These are phyloP conservation scores for Cudoniella acicularis DNA, from an alignment of 495 filamentous ascomycete species.

Conservation along the genomic window DNA sequence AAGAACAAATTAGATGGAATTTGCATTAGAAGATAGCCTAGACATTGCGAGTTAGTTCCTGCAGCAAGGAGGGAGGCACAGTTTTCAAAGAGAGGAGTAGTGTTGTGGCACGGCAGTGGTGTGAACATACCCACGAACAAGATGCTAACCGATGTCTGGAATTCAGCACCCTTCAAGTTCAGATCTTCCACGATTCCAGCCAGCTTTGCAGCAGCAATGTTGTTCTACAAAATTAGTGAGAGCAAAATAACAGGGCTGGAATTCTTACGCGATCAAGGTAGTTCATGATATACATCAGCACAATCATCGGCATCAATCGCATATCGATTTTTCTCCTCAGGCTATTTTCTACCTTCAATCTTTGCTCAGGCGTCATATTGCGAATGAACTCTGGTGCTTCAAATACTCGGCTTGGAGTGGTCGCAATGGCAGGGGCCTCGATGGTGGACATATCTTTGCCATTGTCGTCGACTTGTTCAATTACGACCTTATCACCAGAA, in stretches of 20 bases:
- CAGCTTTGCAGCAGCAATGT: constrained; percentile 49
- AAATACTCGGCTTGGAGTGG: constrained; percentile 17
- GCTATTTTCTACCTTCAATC: constrained; percentile 40
- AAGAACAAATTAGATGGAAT: constrained; percentile 59
- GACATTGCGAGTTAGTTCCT: background rate
- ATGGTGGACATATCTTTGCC: background rate
- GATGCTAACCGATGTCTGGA: constrained; percentile 35
- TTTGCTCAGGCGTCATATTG: constrained; percentile 46
- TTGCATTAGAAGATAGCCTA: constrained; percentile 27
- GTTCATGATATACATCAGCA: constrained; percentile 77
- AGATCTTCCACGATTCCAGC: constrained; percentile 47
- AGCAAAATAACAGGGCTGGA: background rate
- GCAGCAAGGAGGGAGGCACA: background rate
- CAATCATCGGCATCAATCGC: constrained; percentile 57
- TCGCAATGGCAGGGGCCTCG: background rate
- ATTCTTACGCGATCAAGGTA: constrained; percentile 70
- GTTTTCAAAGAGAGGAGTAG: background rate
- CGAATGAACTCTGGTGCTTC: constrained; percentile 50
- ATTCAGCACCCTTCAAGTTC: constrained; percentile 38
- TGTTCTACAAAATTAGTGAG: constrained; percentile 29
- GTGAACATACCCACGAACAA: background rate
- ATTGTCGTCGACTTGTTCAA: constrained; percentile 15
- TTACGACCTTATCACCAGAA: constrained; percentile 9
- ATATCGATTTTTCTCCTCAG: constrained; percentile 64
- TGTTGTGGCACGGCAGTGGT: background rate